Conservation (phyloP, 2,329 filamentous ascomycete genomes). For the Fusarium bulbicola region DNA sequence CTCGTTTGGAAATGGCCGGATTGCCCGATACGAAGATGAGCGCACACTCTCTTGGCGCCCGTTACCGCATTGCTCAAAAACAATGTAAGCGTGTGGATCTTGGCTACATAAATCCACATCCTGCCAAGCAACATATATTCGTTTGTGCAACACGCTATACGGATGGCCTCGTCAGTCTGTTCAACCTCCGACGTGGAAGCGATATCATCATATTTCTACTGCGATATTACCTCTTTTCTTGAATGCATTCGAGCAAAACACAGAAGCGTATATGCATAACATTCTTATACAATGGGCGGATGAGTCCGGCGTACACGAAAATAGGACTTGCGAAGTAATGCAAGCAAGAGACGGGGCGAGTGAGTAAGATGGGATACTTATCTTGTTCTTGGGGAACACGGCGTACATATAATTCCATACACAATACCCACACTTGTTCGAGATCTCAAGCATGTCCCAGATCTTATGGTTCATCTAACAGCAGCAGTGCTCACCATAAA, state of each 20-base stretch:
- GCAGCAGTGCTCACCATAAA: not conserved
- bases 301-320: constrained; percentile 27
- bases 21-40: not conserved
- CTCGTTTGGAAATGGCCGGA: not conserved
- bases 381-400: constrained; percentile 12
- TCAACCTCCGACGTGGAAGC: not conserved
- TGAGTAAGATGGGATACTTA: constrained; percentile 5
- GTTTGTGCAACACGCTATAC: not conserved
- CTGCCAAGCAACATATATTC: not conserved
- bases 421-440: constrained; percentile 36
- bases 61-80: not conserved
- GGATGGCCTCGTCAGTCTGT: not conserved
- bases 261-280: constrained; percentile 11
- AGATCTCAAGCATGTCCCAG: constrained; percentile 8
- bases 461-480: not conserved
- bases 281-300: constrained; percentile 8
- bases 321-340: constrained; percentile 35
- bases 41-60: not conserved
- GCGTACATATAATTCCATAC: constrained; percentile 32
- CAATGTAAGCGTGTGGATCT: constrained; percentile 1
- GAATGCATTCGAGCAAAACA: not conserved
- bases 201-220: constrained; percentile 10
- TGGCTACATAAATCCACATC: not conserved
- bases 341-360: constrained; percentile 10
- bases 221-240: constrained; percentile 5